A percentile compares a stretch with the other conserved stretches of the same genome.
Evolutionary conservation across 805 yeast species (phyloP).

Genomic region (Torulaspora delbrueckii): DNA sequence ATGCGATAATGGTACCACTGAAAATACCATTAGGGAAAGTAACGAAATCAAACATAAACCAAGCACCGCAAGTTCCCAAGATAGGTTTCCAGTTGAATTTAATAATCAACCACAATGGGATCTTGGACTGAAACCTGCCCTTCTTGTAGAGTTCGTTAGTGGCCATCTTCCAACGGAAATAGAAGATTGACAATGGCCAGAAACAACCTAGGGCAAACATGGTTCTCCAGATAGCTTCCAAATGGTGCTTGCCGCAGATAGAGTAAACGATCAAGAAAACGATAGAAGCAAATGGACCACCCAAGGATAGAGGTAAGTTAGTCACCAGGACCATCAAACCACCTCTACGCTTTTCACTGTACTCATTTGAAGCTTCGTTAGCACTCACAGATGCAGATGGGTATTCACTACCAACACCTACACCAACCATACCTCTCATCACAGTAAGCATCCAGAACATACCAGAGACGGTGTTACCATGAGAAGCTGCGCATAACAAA

Average conservation of each 20-base stretch:
- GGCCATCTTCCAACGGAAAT: slow-evolving; percentile 65
- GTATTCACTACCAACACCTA: slow-evolving; percentile 77
- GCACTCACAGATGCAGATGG: slow-evolving; percentile 66
- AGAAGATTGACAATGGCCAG: slow-evolving; percentile 69
- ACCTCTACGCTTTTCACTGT: slow-evolving; percentile 56
- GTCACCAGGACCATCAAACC: slow-evolving; percentile 61
- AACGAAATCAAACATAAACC: slow-evolving; percentile 80
- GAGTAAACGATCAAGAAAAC: slow-evolving; percentile 64
- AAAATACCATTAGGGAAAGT: slow-evolving; percentile 76
- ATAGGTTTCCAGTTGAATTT: slow-evolving; percentile 65
- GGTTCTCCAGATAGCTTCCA: slow-evolving; percentile 60
- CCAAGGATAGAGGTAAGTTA: slow-evolving; percentile 66
- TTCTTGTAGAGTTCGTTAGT: slow-evolving; percentile 60
- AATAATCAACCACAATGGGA: slow-evolving; percentile 55
- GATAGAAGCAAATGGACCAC: slow-evolving; percentile 71
- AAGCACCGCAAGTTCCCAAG: slow-evolving; percentile 65
- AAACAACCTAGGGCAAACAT: slow-evolving; percentile 60
- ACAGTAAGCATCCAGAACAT: slow-evolving; percentile 75
- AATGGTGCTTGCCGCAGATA: slow-evolving; percentile 46
- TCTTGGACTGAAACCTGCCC: slow-evolving; percentile 54
- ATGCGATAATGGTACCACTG: slow-evolving; percentile 54
- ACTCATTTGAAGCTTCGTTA: slow-evolving; percentile 68
- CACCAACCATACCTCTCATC: slow-evolving; percentile 70
- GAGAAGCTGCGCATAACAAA: slow-evolving; percentile 63
- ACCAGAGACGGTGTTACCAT: slow-evolving; percentile 53